Conservation (phyloP, 495 filamentous ascomycete genomes). For the Penicillium cinerascens region DNA sequence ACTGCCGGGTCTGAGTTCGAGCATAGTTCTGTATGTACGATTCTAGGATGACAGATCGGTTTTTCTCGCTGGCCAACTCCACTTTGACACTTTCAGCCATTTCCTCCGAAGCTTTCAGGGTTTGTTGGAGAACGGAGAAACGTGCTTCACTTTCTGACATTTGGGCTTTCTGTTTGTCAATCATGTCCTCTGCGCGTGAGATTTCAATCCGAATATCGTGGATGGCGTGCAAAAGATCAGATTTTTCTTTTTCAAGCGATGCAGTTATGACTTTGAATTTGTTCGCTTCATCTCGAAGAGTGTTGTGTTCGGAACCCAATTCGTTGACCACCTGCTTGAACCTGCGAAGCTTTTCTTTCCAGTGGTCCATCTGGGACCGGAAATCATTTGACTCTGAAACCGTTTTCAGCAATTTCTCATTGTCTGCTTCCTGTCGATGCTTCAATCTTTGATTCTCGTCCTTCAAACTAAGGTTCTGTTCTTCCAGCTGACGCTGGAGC, state of each 20-base stretch:
- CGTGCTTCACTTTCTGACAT: conserved; percentile 11
- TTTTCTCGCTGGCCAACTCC: conserved; percentile 31
- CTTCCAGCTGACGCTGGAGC: conserved; percentile 26
- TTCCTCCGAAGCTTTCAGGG: conserved; percentile 18
- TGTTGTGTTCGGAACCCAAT: conserved; percentile 31
- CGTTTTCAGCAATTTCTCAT: conserved; percentile 17
- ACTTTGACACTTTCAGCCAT: conserved; percentile 6
- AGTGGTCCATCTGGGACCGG: conserved; percentile 24
- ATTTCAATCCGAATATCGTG: conserved; percentile 21
- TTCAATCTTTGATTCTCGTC: conserved; percentile 29
- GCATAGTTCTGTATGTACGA: conserved; percentile 33
- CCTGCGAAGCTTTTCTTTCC: conserved; percentile 32
- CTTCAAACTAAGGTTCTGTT: conserved; percentile 17
- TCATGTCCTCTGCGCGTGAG: conserved; percentile 9
- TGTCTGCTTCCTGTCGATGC: conserved; percentile 8
- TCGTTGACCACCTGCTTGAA: conserved; percentile 37
- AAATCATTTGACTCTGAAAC: conserved; percentile 14
- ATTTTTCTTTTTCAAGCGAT: conserved; percentile 25
- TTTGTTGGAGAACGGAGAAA: conserved; percentile 18
- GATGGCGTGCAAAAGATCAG: conserved; percentile 21
- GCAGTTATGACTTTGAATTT: conserved; percentile 18
- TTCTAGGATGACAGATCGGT: conserved; percentile 25
- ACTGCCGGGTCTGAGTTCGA: conserved; percentile 20
- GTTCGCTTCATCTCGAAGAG: conserved; percentile 25
- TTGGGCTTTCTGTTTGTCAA: conserved; percentile 13